phyloP scores from a whole-genome alignment of 208 protist species.

The Crithidia expoeki region DNA sequence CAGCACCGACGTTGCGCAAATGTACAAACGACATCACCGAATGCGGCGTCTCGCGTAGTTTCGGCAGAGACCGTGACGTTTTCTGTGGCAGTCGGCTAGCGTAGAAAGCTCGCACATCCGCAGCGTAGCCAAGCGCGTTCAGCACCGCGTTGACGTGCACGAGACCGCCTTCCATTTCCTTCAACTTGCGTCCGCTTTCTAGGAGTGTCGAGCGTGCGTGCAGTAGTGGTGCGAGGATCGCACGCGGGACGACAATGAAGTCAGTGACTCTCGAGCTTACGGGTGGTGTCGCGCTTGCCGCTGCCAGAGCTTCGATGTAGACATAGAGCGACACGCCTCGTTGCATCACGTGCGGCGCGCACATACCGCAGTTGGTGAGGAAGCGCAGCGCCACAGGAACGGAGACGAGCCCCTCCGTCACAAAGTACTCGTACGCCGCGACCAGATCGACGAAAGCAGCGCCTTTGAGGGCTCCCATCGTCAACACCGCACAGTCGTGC shows the following conservation, averaged over 20 bases:
- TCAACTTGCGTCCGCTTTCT: conserved; percentile 22
- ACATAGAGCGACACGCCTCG: conserved; percentile 28
- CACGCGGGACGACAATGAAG: background rate
- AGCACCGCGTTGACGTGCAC: conserved; percentile 66
- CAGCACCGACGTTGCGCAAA: conserved; percentile 39
- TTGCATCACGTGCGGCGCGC: conserved; percentile 29
- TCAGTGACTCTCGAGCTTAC: background rate
- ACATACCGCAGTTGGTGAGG: conserved; percentile 73
- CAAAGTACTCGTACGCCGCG: conserved; percentile 41
- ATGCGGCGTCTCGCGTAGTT: conserved; percentile 71
- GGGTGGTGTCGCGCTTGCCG: background rate
- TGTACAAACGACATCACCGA: conserved; percentile 62
- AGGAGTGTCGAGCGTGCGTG: conserved; percentile 40
- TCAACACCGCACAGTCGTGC: conserved; percentile 42
- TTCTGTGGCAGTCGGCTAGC: background rate
- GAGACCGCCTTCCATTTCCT: conserved; percentile 64
- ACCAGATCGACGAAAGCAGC: conserved; percentile 30
- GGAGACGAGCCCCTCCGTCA: conserved; percentile 22
- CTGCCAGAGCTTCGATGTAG: background rate
- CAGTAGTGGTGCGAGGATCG: conserved; percentile 20
- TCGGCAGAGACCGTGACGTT: conserved; percentile 4
- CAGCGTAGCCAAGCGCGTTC: conserved; percentile 40
- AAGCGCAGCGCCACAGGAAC: conserved; percentile 64
- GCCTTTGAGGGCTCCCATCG: conserved; percentile 39
- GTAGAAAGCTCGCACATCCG: conserved; percentile 54